These are phyloP conservation scores for Geoglossum cookeanum DNA, from an alignment of 2,329 filamentous ascomycete species.

Conservation along the genomic window DNA sequence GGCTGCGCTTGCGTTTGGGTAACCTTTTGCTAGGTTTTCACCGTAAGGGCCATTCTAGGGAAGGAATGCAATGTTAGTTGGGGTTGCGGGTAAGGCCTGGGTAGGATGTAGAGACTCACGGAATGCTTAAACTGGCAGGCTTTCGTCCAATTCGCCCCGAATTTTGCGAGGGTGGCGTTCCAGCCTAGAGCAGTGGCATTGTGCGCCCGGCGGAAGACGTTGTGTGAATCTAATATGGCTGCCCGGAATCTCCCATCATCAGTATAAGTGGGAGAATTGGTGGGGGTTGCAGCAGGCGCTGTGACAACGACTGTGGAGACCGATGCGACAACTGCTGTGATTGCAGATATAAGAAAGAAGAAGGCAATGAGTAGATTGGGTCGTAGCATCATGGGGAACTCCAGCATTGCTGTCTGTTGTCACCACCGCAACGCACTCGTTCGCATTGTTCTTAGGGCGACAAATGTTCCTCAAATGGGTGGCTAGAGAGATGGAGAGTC, in stretches of 20 bases:
- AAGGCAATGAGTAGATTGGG: neutral
- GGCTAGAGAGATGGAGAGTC: too few species aligned
- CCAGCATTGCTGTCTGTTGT: too few species aligned
- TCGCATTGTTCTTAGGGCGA: too few species aligned
- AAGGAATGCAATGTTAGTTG: neutral
- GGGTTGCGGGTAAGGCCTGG: too few species aligned
- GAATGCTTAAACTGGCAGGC: constrained; percentile 23
- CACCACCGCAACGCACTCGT: too few species aligned
- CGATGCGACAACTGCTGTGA: neutral
- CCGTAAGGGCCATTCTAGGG: constrained; percentile 41
- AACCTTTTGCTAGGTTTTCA: constrained; percentile 57
- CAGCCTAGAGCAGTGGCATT: constrained; percentile 39
- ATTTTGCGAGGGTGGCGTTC: constrained; percentile 43
- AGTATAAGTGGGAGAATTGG: constrained; percentile 22
- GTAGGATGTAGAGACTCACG: neutral
- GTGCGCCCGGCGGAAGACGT: constrained; percentile 44
- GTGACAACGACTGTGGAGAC: neutral
- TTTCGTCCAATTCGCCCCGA: constrained; percentile 31
- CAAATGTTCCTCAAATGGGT: too few species aligned
- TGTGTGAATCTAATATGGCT: constrained; percentile 45
- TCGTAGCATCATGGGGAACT: neutral
- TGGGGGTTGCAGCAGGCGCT: neutral
- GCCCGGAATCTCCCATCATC: constrained; percentile 22
- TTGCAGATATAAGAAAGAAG: neutral
- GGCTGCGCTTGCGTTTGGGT: constrained; percentile 35